A percentile compares a stretch with the other conserved stretches of the same genome.
Evolutionary conservation across 2,329 filamentous ascomycete species (phyloP).

Genomic region (Claviceps sp.): DNA sequence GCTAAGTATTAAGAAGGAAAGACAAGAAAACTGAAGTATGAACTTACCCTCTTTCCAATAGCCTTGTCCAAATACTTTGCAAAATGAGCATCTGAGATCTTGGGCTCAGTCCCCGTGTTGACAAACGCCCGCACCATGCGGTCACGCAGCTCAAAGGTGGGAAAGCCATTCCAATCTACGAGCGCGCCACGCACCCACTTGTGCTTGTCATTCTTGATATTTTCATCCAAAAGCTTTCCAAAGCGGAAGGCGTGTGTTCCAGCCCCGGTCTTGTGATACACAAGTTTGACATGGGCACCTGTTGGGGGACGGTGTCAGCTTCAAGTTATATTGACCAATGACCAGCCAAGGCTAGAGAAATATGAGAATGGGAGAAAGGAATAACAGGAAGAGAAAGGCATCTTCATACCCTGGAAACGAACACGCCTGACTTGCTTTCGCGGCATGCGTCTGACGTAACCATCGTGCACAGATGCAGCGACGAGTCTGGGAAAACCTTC

Average conservation of each 20-base stretch:
- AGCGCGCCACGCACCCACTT: conserved; percentile 18
- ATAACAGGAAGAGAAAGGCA: not conserved
- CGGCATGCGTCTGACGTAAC: conserved; percentile 12
- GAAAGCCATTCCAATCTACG: conserved; percentile 6
- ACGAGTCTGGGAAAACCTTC: conserved; percentile 9
- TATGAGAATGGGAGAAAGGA: not conserved
- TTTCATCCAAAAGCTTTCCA: conserved; percentile 8
- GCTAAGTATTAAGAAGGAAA: not conserved
- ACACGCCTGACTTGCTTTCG: not conserved
- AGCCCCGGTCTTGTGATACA: conserved; percentile 22
- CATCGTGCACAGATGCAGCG: conserved; percentile 17
- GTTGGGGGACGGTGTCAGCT: not conserved
- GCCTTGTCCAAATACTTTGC: conserved; percentile 5
- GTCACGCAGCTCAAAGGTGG: conserved; percentile 4
- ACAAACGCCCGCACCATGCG: conserved; percentile 5
- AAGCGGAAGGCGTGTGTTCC: conserved; percentile 21
- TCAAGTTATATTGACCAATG: not conserved
- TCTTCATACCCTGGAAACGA: not conserved
- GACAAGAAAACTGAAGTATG: not conserved
- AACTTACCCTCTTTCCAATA: conserved; percentile 2
- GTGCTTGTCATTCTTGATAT: conserved; percentile 17
- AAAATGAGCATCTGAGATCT: conserved; percentile 5
- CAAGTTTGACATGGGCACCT: conserved; percentile 14
- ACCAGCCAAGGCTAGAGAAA: not conserved
- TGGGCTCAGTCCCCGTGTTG: conserved; percentile 3